phyloP scores from a whole-genome alignment of 345 rosid species.

The Hypericum perforatum region DNA sequence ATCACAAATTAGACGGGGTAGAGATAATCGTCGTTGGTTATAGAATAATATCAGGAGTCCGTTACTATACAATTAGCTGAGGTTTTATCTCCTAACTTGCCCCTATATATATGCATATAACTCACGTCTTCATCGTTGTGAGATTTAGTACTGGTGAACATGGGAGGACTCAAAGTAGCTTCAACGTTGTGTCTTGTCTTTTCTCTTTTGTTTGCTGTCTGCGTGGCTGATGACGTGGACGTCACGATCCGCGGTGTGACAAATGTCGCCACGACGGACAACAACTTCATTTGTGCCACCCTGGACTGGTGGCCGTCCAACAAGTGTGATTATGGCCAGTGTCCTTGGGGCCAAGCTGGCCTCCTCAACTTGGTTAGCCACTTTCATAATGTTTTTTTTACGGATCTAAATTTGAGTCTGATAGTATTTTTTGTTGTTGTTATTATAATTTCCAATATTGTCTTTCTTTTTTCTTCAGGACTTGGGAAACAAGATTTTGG shows the following conservation, averaged over 20 bases:
- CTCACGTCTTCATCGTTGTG: too few relatives aligned
- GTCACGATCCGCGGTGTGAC: conserved; percentile 30
- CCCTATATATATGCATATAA: too few relatives aligned
- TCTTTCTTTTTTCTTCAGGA: conserved; percentile 24
- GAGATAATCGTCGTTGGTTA: too few relatives aligned
- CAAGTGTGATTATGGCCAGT: conserved; percentile 46
- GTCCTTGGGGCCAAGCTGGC: conserved; percentile 55
- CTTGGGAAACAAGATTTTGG: conserved; percentile 35
- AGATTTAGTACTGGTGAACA: too few relatives aligned
- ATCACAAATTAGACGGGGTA: too few relatives aligned
- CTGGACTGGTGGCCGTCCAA: conserved; percentile 58
- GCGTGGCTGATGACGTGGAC: conserved; percentile 17
- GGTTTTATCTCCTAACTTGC: too few relatives aligned
- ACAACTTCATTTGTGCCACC: conserved; percentile 46
- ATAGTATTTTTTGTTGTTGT: background rate
- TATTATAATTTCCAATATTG: background rate
- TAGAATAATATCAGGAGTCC: too few relatives aligned
- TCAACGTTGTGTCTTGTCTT: too few relatives aligned
- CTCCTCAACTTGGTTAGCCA: conserved; percentile 34
- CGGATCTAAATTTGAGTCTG: background rate
- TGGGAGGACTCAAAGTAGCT: too few relatives aligned
- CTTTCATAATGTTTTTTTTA: background rate
- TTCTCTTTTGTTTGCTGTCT: too few relatives aligned
- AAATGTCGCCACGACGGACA: conserved; percentile 34
- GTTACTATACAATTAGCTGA: too few relatives aligned